Evolutionary conservation across 2,329 filamentous ascomycete species (phyloP).

Genomic region (Macrophomina pseudophaseolina): DNA sequence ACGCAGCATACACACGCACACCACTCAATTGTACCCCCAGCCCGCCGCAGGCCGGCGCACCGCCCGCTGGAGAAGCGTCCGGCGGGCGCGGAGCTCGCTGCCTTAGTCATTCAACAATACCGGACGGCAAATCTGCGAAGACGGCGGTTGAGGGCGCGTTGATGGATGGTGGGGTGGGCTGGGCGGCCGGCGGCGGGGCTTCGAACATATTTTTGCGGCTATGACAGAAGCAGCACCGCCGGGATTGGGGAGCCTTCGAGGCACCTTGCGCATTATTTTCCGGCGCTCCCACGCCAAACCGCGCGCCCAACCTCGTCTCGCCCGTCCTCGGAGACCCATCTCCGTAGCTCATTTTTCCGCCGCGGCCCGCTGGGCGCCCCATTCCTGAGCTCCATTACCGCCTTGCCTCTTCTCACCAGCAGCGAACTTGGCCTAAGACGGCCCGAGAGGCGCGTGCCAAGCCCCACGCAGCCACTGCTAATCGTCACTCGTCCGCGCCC

Average conservation of each 20-base stretch:
- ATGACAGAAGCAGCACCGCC: constrained; percentile 19
- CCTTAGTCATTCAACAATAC: constrained; percentile 25
- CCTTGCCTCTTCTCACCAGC: neutral
- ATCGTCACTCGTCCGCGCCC: constrained; percentile 9
- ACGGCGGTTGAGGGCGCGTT: constrained; percentile 21
- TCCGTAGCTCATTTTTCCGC: constrained; percentile 17
- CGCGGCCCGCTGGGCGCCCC: constrained; percentile 10
- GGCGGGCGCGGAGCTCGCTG: neutral
- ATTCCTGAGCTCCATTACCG: neutral
- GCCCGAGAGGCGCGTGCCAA: constrained; percentile 22
- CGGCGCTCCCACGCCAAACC: constrained; percentile 5
- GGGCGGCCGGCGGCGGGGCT: constrained; percentile 19
- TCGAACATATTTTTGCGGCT: constrained; percentile 18
- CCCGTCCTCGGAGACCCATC: constrained; percentile 22
- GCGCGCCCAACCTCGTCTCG: constrained; percentile 7
- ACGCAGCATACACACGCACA: neutral
- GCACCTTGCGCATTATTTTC: constrained; percentile 5
- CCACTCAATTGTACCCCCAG: constrained; percentile 7
- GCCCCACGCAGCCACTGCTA: constrained; percentile 21
- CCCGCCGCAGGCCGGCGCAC: neutral
- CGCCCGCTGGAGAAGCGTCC: constrained; percentile 1
- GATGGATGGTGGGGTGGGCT: constrained; percentile 21
- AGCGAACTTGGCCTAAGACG: constrained; percentile 7
- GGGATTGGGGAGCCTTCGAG: constrained; percentile 14
- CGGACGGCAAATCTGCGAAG: constrained; percentile 10